These are phyloP conservation scores for Apiosordaria backusii DNA, from an alignment of 495 filamentous ascomycete genomes.

Conservation along the genomic window DNA sequence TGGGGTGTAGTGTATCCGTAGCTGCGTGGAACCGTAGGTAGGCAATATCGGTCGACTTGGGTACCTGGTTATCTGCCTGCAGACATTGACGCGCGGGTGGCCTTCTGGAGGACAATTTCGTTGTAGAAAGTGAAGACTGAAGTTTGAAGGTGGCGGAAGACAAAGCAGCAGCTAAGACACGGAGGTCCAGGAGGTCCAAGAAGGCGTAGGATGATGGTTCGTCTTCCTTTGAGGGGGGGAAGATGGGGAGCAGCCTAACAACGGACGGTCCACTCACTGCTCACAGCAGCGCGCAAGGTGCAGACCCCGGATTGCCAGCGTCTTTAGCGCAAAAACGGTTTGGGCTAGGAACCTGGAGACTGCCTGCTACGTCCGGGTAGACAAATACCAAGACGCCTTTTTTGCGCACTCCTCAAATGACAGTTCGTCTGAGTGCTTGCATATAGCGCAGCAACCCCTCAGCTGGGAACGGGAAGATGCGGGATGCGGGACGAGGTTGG, in stretches of 20 bases:
- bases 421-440: conserved; percentile 2
- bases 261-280: background rate
- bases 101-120: background rate
- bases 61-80: background rate
- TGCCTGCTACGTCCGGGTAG: background rate
- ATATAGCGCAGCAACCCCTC: background rate
- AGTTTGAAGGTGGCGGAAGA: background rate
- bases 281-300: conserved; percentile 6
- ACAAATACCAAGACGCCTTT: conserved; percentile 2
- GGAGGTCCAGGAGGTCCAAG: background rate
- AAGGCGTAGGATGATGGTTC: background rate
- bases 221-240: background rate
- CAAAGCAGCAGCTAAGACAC: background rate
- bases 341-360: background rate
- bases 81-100: background rate
- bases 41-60: background rate
- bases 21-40: background rate
- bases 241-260: background rate
- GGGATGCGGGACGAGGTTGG: background rate
- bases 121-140: background rate
- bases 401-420: background rate
- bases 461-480: conserved; percentile 1
- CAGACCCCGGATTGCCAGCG: conserved; percentile 18
- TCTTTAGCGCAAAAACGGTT: conserved; percentile 12
- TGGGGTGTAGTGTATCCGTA: background rate